Conservation (phyloP, 768 basidiomycete species). For the Tricholoma saponaceum region DNA sequence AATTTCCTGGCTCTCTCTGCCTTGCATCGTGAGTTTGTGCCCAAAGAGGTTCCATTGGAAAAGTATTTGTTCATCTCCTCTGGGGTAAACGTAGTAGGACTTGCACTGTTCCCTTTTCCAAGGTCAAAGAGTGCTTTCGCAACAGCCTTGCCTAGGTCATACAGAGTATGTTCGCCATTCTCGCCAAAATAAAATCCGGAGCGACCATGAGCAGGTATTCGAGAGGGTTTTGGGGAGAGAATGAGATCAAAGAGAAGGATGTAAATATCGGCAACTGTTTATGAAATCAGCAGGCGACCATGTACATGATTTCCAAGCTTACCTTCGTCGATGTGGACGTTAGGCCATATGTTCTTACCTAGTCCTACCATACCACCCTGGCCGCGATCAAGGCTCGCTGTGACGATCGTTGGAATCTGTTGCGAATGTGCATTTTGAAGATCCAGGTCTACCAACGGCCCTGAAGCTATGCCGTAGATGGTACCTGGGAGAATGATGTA, state of each 20-base stretch:
- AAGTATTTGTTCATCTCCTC: constrained; percentile 40
- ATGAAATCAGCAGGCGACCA: background rate
- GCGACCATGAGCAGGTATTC: constrained; percentile 35
- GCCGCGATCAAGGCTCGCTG: constrained; percentile 39
- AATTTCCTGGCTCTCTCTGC: constrained; percentile 37
- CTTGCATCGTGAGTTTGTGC: constrained; percentile 41
- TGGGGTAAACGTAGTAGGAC: constrained; percentile 40
- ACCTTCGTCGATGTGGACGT: constrained; percentile 34
- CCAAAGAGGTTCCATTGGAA: constrained; percentile 27
- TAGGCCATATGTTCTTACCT: constrained; percentile 57
- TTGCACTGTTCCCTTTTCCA: constrained; percentile 29
- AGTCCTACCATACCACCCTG: constrained; percentile 52
- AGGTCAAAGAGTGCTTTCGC: constrained; percentile 28
- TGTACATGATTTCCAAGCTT: background rate
- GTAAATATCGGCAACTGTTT: constrained; percentile 42
- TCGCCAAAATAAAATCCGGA: constrained; percentile 48
- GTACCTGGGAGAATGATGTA: constrained; percentile 53
- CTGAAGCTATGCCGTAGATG: constrained; percentile 54
- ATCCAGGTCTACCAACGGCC: constrained; percentile 43
- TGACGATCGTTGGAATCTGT: constrained; percentile 48
- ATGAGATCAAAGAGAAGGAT: constrained; percentile 37
- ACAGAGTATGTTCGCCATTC: constrained; percentile 40
- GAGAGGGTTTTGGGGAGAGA: constrained; percentile 18
- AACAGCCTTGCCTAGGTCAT: constrained; percentile 33
- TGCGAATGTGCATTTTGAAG: constrained; percentile 50